A percentile compares a stretch with the other conserved stretches of the same genome.
Evolutionary conservation across 1,284 basidiomycete genomes (phyloP).

Genomic region (Ganoderma sinense): DNA sequence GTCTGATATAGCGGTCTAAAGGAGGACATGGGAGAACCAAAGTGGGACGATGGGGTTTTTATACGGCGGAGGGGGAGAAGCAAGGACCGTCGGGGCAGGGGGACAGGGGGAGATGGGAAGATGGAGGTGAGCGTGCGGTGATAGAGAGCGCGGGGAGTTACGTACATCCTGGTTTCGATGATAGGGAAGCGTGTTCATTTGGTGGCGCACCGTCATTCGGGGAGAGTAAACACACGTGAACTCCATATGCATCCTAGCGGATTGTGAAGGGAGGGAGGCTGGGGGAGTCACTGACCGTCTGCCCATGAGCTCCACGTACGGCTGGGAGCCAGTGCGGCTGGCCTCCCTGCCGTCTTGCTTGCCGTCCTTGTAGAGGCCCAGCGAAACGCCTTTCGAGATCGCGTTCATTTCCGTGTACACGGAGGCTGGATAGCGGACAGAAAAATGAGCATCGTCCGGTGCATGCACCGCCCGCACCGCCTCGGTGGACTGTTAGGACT

Average conservation of each 20-base stretch:
- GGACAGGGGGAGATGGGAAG: not conserved
- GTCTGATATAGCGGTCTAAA: conserved; percentile 83
- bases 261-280: conserved; percentile 10
- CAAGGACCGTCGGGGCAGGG: conserved; percentile 2
- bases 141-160: conserved; percentile 19
- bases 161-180: conserved; percentile 57
- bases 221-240: conserved; percentile 14
- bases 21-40: conserved; percentile 7
- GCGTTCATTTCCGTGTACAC: conserved; percentile 95
- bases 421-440: conserved; percentile 60
- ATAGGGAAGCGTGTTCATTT: conserved; percentile 6
- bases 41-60: not conserved
- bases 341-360: conserved; percentile 64
- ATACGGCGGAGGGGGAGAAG: not conserved
- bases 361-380: conserved; percentile 74
- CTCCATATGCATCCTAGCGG: conserved; percentile 9
- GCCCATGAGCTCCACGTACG: conserved; percentile 92
- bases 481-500: conserved; percentile 21
- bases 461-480: conserved; percentile 31
- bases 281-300: conserved; percentile 64
- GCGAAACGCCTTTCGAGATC: conserved; percentile 80
- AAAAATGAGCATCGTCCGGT: conserved; percentile 24
- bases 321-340: conserved; percentile 74
- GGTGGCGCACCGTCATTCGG: conserved; percentile 12
- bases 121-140: conserved; percentile 17